phyloP scores from a whole-genome alignment of 129 eudicot genomes.

The Pittosporum tobira region DNA sequence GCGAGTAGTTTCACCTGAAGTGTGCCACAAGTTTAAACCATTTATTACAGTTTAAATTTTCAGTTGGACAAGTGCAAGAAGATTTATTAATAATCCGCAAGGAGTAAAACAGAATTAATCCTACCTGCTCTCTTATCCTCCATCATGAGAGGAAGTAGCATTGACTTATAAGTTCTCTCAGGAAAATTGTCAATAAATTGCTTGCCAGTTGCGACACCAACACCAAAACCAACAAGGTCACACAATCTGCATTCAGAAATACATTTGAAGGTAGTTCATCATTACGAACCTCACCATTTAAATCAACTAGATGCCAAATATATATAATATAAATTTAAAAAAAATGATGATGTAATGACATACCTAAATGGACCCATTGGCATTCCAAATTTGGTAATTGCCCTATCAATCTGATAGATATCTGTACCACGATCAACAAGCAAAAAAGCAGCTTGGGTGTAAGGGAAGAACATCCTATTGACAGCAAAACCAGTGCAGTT shows the following conservation, averaged over 20 bases:
- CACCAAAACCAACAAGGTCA: constrained; percentile 91
- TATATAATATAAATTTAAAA: too few relatives aligned
- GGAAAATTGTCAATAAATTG: constrained; percentile 73
- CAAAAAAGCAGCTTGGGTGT: constrained; percentile 83
- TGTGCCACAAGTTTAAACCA: constrained; percentile 1
- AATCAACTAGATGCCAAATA: neutral
- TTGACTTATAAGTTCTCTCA: constrained; percentile 74
- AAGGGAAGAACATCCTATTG: constrained; percentile 90
- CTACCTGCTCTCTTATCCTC: constrained; percentile 91
- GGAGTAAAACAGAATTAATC: constrained; percentile 1
- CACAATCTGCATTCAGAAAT: constrained; percentile 42
- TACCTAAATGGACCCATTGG: constrained; percentile 97
- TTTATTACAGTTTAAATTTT: neutral
- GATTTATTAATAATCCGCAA: neutral
- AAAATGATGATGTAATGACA: neutral
- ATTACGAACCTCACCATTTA: neutral
- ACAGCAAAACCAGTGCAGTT: constrained; percentile 98
- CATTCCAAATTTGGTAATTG: constrained; percentile 92
- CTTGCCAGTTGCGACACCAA: constrained; percentile 58
- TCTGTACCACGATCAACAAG: constrained; percentile 92
- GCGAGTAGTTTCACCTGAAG: constrained; percentile 68
- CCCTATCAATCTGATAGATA: constrained; percentile 65
- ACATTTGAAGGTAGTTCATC: neutral
- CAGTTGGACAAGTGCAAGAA: neutral
- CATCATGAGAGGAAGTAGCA: constrained; percentile 80